Evolutionary conservation across 305 asterid genomes (phyloP).

Genomic region (Solanum hybrid): DNA sequence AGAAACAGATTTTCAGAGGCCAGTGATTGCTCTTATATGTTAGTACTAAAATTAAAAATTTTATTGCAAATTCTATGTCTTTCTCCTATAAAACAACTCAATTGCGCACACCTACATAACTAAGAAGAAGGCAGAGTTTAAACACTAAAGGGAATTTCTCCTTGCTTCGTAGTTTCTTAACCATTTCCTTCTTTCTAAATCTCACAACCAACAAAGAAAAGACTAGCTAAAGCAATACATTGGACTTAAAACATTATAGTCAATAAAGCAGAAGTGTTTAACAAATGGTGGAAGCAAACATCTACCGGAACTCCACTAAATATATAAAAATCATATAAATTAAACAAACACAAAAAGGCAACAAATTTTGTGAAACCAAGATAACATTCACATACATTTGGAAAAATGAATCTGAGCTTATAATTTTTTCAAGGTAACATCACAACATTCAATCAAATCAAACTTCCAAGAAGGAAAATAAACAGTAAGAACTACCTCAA

Average conservation of each 20-base stretch:
- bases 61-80: too few species aligned
- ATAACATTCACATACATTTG: neutral
- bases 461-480: neutral
- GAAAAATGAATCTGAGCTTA: neutral
- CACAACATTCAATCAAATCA: neutral
- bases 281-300: neutral
- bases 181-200: neutral
- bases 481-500: neutral
- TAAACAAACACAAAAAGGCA: neutral
- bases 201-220: neutral
- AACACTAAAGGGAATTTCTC: neutral
- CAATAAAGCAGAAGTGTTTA: neutral
- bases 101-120: neutral
- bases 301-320: neutral
- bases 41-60: too few species aligned
- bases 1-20: too few species aligned
- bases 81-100: neutral
- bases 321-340: neutral
- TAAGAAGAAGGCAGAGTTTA: neutral
- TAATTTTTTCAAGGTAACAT: neutral
- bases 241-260: neutral
- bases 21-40: too few species aligned
- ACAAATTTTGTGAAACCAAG: neutral
- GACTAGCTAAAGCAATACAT: neutral
- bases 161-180: neutral